Conservation (phyloP, 1,284 basidiomycete species). For the Leccinum cinnamomeum region DNA sequence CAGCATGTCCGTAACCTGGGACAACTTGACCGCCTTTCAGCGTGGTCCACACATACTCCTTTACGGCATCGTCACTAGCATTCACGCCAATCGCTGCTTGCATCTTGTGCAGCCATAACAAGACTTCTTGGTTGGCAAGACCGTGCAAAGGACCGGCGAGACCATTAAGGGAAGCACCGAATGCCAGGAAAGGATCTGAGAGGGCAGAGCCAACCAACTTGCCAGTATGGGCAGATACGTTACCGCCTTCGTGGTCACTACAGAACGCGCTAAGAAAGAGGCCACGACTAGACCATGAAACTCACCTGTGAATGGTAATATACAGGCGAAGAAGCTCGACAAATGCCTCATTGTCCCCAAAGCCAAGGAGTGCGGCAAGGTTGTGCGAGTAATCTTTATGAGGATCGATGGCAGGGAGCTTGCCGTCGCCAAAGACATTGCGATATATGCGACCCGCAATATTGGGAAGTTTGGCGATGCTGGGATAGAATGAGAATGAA, state of each 20-base stretch:
- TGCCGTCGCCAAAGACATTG: constrained; percentile 90
- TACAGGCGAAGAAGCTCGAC: constrained; percentile 96
- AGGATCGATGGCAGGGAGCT: constrained; percentile 86
- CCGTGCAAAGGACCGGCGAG: constrained; percentile 97
- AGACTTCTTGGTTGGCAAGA: constrained; percentile 95
- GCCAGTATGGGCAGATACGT: constrained; percentile 96
- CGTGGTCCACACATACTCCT: constrained; percentile 92
- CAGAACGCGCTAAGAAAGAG: background rate
- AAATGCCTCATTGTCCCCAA: constrained; percentile 86
- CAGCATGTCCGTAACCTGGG: constrained; percentile 95
- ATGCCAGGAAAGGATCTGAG: constrained; percentile 97
- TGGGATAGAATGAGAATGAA: constrained; percentile 29
- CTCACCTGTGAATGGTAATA: constrained; percentile 91
- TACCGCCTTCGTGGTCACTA: constrained; percentile 97
- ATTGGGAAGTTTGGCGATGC: constrained; percentile 95
- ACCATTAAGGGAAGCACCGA: constrained; percentile 92
- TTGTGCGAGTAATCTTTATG: constrained; percentile 94
- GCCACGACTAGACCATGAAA: background rate
- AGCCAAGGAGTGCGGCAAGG: constrained; percentile 89
- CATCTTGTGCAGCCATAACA: constrained; percentile 90
- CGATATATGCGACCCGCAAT: constrained; percentile 97
- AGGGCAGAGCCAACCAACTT: constrained; percentile 98
- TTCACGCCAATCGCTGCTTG: constrained; percentile 80
- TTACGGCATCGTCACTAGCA: constrained; percentile 82
- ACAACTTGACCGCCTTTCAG: constrained; percentile 91